Percentiles rank a stretch among this genome's conserved stretches.
phyloP scores from a whole-genome alignment of 2,329 filamentous ascomycete genomes.

The Pseudogymnoascus sp. region DNA sequence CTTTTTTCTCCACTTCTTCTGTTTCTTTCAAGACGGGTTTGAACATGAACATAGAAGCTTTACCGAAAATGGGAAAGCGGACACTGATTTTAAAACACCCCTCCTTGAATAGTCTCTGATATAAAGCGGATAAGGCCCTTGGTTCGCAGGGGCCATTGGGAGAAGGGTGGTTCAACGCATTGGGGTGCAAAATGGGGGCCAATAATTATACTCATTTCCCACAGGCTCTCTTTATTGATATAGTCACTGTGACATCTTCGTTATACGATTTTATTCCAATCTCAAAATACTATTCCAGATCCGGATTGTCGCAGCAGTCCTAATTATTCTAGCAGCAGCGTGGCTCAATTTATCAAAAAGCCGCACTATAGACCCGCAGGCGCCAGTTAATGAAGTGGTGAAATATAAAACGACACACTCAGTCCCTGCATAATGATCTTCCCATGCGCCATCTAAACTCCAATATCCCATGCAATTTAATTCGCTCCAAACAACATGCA shows the following conservation, averaged over 20 bases:
- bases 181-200: too few species aligned
- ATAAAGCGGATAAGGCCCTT: too few species aligned
- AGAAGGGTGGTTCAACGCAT: background rate
- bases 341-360: background rate
- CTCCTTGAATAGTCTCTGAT: too few species aligned
- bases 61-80: too few species aligned
- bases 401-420: background rate
- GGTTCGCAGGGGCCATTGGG: background rate
- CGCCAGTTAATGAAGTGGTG: background rate
- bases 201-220: background rate
- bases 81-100: too few species aligned
- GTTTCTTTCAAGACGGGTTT: too few species aligned
- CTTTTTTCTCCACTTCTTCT: too few species aligned
- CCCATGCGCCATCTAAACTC: conserved; percentile 1
- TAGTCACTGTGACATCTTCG: background rate
- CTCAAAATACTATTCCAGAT: conserved; percentile 3
- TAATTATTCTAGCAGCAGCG: background rate
- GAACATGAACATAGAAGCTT: too few species aligned
- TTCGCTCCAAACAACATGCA: conserved; percentile 4
- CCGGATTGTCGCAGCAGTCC: background rate
- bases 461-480: conserved; percentile 5
- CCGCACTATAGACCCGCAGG: background rate
- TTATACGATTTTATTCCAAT: background rate
- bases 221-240: background rate
- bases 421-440: background rate